These are phyloP conservation scores for Botrytis galanthina DNA, from an alignment of 2,329 filamentous ascomycete genomes.

Conservation along the genomic window DNA sequence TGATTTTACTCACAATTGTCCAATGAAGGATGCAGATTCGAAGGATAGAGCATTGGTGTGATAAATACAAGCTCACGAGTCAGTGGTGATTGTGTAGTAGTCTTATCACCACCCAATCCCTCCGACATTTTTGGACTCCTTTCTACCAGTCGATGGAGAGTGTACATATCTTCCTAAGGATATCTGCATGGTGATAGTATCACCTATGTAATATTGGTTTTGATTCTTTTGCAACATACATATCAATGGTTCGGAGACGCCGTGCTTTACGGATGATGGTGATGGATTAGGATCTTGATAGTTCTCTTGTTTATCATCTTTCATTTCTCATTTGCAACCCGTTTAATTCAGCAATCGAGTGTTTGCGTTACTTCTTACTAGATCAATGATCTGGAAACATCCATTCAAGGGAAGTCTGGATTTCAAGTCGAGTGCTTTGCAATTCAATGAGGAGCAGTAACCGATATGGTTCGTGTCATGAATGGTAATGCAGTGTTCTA, in stretches of 20 bases:
- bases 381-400: neutral
- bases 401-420: neutral
- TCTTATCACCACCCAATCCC: neutral
- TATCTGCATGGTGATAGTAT: slow-evolving; percentile 6
- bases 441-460: neutral
- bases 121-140: neutral
- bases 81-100: slow-evolving; percentile 1
- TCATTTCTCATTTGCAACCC: neutral
- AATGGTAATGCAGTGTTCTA: neutral
- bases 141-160: neutral
- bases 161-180: neutral
- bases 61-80: neutral
- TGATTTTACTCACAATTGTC: neutral
- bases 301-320: neutral
- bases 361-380: neutral
- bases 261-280: neutral
- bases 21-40: neutral
- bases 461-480: neutral
- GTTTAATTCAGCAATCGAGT: neutral
- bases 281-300: neutral
- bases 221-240: neutral
- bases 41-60: neutral
- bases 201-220: neutral
- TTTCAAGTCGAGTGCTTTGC: neutral
- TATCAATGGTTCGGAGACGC: neutral